Conservation (phyloP, 2,329 filamentous ascomycete species). For the Colletotrichum simmondsii region DNA sequence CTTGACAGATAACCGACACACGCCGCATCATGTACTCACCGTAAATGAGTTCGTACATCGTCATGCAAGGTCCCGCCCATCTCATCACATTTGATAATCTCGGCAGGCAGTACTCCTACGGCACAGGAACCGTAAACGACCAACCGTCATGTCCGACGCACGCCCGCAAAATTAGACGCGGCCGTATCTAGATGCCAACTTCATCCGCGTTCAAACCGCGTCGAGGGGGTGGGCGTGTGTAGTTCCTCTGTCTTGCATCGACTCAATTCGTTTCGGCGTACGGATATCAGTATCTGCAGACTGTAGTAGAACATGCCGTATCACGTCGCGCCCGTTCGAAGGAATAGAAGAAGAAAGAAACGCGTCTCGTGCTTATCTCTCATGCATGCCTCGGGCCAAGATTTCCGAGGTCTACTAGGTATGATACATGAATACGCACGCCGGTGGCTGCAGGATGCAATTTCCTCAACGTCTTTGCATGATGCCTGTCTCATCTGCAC, state of each 20-base stretch:
- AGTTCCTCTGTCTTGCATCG: too few species aligned
- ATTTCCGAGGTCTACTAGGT: not conserved
- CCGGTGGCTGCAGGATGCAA: not conserved
- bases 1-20: not conserved
- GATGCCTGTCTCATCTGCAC: not conserved
- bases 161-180: not conserved
- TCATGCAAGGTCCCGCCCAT: not conserved
- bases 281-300: too few species aligned
- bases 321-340: too few species aligned
- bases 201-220: too few species aligned
- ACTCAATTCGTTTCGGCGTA: too few species aligned
- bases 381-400: not conserved
- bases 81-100: constrained; percentile 31
- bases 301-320: too few species aligned
- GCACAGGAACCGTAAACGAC: not conserved
- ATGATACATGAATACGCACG: not conserved
- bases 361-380: not conserved
- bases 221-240: too few species aligned
- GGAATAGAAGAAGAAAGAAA: too few species aligned
- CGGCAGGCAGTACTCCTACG: not conserved
- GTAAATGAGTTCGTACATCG: not conserved
- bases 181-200: too few species aligned
- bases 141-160: not conserved
- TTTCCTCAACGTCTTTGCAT: not conserved
- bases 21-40: not conserved